Evolutionary conservation across 1,139 yeast genomes (phyloP).

Genomic region (Eremothecium cymbalariae): DNA sequence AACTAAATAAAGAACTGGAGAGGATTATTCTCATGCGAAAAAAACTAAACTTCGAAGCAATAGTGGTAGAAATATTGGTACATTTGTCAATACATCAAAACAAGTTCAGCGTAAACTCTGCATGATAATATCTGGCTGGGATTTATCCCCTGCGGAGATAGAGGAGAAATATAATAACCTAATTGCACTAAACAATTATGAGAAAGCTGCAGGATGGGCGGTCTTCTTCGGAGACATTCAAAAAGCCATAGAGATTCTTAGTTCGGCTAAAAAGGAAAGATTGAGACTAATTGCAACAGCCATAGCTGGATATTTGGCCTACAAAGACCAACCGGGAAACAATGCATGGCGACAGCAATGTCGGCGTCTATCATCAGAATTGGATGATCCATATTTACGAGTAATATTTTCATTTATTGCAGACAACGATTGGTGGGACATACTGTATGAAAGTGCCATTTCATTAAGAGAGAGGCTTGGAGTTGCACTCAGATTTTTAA

Average conservation of each 20-base stretch:
- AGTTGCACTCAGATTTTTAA: slow-evolving; percentile 75
- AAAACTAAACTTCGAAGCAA: slow-evolving; percentile 24
- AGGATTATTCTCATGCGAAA: slow-evolving; percentile 30
- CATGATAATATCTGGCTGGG: slow-evolving; percentile 87
- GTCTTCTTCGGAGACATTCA: slow-evolving; percentile 86
- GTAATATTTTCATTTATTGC: slow-evolving; percentile 92
- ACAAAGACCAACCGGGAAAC: slow-evolving; percentile 50
- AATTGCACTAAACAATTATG: slow-evolving; percentile 53
- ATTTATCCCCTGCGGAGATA: slow-evolving; percentile 65
- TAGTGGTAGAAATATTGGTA: slow-evolving; percentile 16
- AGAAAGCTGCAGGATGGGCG: slow-evolving; percentile 97
- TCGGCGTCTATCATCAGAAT: slow-evolving; percentile 73
- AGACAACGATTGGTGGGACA: slow-evolving; percentile 96
- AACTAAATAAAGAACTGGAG: slow-evolving; percentile 39
- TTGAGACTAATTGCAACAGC: slow-evolving; percentile 84
- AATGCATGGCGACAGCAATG: slow-evolving; percentile 94
- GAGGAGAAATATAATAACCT: slow-evolving; percentile 59
- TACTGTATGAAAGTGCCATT: slow-evolving; percentile 78
- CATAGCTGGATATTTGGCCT: slow-evolving; percentile 84
- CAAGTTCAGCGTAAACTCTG: slow-evolving; percentile 66
- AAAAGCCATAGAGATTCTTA: slow-evolving; percentile 66
- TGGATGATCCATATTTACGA: slow-evolving; percentile 81
- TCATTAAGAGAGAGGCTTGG: slow-evolving; percentile 86
- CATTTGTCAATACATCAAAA: slow-evolving; percentile 34
- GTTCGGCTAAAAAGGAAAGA: slow-evolving; percentile 38